phyloP scores from a whole-genome alignment of 2,329 filamentous ascomycete genomes.

The Pleoardoris graminearum region DNA sequence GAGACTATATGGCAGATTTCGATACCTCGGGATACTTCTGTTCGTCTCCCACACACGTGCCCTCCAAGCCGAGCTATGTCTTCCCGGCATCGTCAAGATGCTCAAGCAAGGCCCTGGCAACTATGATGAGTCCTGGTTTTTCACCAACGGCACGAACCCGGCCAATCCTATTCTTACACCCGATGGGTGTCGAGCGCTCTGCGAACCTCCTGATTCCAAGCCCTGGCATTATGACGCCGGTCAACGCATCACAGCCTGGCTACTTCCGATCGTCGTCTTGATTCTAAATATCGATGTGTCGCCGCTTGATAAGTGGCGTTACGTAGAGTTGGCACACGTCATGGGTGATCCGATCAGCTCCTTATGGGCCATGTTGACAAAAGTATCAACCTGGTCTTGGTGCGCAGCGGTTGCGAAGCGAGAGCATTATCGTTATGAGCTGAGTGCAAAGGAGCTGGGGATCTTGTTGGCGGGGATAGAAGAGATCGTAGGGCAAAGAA shows the following conservation, averaged over 20 bases:
- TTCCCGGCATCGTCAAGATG: too few relatives aligned
- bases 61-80: too few relatives aligned
- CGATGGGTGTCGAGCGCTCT: too few relatives aligned
- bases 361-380: slow-evolving; percentile 21
- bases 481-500: slow-evolving; percentile 13
- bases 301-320: slow-evolving; percentile 21
- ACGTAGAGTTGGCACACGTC: slow-evolving; percentile 22
- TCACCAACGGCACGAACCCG: too few relatives aligned
- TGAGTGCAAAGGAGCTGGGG: slow-evolving; percentile 7
- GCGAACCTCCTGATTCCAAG: too few relatives aligned
- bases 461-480: slow-evolving; percentile 16
- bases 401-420: slow-evolving; percentile 8
- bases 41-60: too few relatives aligned
- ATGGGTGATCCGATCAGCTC: slow-evolving; percentile 29
- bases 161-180: too few relatives aligned
- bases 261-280: slow-evolving; percentile 26
- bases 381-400: slow-evolving; percentile 22
- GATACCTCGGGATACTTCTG: too few relatives aligned
- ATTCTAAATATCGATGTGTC: slow-evolving; percentile 28
- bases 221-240: too few relatives aligned
- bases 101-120: too few relatives aligned
- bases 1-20: too few relatives aligned
- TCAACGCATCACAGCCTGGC: slow-evolving; percentile 22
- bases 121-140: too few relatives aligned
- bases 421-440: background rate